Evolutionary conservation across 116 monocot species (phyloP), one percentile per base, ranked within the genome.

Genomic region (Trichopus zeylanicus): DNA sequence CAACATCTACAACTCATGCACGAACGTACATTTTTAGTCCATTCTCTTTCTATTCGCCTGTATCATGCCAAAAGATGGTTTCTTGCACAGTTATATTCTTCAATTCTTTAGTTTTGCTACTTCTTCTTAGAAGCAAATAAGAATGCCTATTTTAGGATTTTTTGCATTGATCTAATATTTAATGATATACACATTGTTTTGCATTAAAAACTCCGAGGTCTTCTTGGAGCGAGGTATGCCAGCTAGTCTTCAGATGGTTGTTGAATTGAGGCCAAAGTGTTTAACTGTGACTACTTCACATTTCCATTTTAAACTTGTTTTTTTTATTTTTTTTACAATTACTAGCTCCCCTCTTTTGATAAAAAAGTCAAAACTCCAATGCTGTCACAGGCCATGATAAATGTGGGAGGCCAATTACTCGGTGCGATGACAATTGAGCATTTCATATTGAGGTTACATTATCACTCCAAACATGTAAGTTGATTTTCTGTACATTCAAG

Each of bases 1-100:
- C 52, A 98, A 98, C 65, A 72, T 91, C 46, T 98, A 98, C 51
- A 98, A 98, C 68, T 81, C 91, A 20, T 91, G 98, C 84, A 82
- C 91, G 79, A 98, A 98, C 76, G 98, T 98, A 78, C 55, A 73
- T 15, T 68, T 21, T 21, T 13, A 22, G 6, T 20, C 3, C 25
- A 26, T 21, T 30, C 4, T 47, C 1, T 38, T 53, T 22, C n/a
- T 26, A 10, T 18, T 53, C 25, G 10, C n/a, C n/a, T n/a, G n/a
- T n/a, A n/a, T n/a, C n/a, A n/a, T n/a, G n/a, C n/a, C n/a, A n/a
- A n/a, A n/a, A n/a, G n/a, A n/a, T n/a, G n/a, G n/a, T n/a, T n/a
- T n/a, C n/a, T n/a, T n/a, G n/a, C n/a, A n/a, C n/a, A n/a, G n/a
- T n/a, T 21, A 23, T 18, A 26, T 46, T 61, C 9, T 42, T 13